Percentiles rank a stretch among this genome's conserved stretches.
These are phyloP conservation scores for Fusarium camptoceras DNA, from an alignment of 2,329 filamentous ascomycete genomes.

Conservation along the genomic window DNA sequence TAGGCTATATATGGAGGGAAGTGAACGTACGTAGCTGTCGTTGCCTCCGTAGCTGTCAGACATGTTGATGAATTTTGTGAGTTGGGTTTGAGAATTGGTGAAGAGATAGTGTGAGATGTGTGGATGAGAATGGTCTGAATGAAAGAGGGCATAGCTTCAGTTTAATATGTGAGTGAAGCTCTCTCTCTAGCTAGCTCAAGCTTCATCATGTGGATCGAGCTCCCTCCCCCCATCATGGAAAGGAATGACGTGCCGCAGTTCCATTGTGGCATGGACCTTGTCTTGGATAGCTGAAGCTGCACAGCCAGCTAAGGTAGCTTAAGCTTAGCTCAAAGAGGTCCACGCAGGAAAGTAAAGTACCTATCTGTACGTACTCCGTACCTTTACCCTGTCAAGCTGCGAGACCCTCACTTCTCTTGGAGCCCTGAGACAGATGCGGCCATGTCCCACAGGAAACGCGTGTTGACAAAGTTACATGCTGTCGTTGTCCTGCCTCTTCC, in stretches of 20 bases:
- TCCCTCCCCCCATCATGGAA: constrained; percentile 18
- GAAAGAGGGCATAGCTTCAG: constrained; percentile 26
- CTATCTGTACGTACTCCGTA: constrained; percentile 16
- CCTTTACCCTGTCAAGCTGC: neutral
- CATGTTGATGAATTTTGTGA: constrained; percentile 52
- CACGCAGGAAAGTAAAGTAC: neutral
- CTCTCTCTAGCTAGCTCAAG: constrained; percentile 20
- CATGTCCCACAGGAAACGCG: constrained; percentile 34
- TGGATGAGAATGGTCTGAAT: neutral
- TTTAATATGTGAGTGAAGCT: constrained; percentile 39
- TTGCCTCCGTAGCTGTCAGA: constrained; percentile 60
- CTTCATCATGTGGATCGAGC: constrained; percentile 33
- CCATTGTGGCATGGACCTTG: constrained; percentile 33
- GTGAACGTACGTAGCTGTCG: constrained; percentile 46
- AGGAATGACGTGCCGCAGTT: constrained; percentile 43
- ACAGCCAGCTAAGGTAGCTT: neutral
- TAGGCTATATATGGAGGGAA: neutral
- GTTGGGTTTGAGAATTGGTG: neutral
- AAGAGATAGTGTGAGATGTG: constrained; percentile 8
- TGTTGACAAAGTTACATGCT: constrained; percentile 24
- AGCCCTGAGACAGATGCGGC: constrained; percentile 12
- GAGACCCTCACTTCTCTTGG: constrained; percentile 10
- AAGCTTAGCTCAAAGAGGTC: constrained; percentile 20
- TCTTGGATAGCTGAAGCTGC: constrained; percentile 27
- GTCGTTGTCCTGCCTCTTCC: constrained; percentile 1